Percentiles rank a stretch among this genome's conserved stretches.
phyloP scores from a whole-genome alignment of 148 eudicot genomes.

The Nepenthes gracilis region DNA sequence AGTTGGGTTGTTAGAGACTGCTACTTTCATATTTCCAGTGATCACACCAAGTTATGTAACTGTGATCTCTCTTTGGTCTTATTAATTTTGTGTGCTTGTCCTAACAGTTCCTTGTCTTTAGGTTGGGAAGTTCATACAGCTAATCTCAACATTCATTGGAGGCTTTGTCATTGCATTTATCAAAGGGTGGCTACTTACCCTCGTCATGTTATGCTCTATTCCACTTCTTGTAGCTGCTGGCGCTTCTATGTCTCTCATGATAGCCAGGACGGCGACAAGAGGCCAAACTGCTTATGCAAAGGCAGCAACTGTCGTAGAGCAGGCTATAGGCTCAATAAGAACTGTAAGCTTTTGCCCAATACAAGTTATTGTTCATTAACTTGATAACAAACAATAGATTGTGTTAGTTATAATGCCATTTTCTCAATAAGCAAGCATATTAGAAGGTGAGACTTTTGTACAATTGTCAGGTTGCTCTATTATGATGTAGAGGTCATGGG shows the following conservation, averaged over 20 bases:
- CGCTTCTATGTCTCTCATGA: constrained; percentile 27
- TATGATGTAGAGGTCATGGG: too few species aligned
- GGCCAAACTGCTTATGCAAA: constrained; percentile 67
- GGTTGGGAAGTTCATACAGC: constrained; percentile 80
- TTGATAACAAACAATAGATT: too few species aligned
- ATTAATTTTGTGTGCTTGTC: not conserved
- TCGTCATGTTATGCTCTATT: constrained; percentile 55
- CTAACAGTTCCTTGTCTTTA: constrained; percentile 9
- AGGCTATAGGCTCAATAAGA: constrained; percentile 77
- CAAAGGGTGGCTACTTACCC: constrained; percentile 86
- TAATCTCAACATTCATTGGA: constrained; percentile 53
- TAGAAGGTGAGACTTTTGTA: too few species aligned
- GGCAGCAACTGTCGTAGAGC: constrained; percentile 72
- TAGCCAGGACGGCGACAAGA: constrained; percentile 46
- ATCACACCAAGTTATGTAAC: not conserved
- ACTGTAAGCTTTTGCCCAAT: constrained; percentile 35
- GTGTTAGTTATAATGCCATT: too few species aligned
- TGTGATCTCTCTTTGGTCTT: not conserved
- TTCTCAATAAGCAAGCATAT: too few species aligned
- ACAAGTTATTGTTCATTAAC: constrained; percentile 8
- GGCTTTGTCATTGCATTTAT: constrained; percentile 73
- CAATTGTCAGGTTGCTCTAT: too few species aligned
- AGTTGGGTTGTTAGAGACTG: not conserved
- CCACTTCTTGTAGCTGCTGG: constrained; percentile 54
- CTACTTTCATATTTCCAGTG: not conserved